Base-by-base conservation (phyloP, 352 stramenopile species). In the Globisporangium canariense region DNA sequence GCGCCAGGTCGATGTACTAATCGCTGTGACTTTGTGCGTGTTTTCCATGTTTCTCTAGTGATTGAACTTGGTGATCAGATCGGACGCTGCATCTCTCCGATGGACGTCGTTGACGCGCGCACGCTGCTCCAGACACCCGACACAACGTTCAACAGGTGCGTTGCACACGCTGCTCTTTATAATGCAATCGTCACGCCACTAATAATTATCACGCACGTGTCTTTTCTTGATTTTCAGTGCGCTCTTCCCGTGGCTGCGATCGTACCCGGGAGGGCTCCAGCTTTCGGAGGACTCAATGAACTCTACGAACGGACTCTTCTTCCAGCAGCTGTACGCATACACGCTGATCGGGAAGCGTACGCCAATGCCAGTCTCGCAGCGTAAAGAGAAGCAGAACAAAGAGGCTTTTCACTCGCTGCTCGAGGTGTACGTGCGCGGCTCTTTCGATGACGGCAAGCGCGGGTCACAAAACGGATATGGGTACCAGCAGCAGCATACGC, bases 241-340 rank as follows among this genome's bases (percentile, higher is more conserved):
- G 3, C 75, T 93, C 71, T 93, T 93, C 66, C 81, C 81, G 14
- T 93, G 81, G 81, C 61, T 93, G 40, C 82, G 82, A 9, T 86
- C 84, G 65, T 83, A 89, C 58, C 79, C 83, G 2, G 75, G 74
- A 10, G 78, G 75, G 0, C 67, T 83, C 4, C 70, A 79, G 45
- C 69, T 83, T 28, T 77, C 75, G 6, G 68, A 80, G 10, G 79
- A 89, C 51, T 83, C 78, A 40, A 76, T 88, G 36, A 80, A 82
- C 67, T 88, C 78, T 52, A 68, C 76, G 40, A 88, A 91, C 56
- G 84, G 81, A 0, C 70, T 94, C 7, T 94, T 94, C 60, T 94
- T 93, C 73, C 86, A 94, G 71, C 86, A 94, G 63, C 67, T 94
- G 2, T 91, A 92, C 63, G 86, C 86, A 9, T 92, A 90, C 65